Evolutionary conservation across 768 basidiomycete genomes (phyloP).

Genomic region (Lactarius sanguifluus): DNA sequence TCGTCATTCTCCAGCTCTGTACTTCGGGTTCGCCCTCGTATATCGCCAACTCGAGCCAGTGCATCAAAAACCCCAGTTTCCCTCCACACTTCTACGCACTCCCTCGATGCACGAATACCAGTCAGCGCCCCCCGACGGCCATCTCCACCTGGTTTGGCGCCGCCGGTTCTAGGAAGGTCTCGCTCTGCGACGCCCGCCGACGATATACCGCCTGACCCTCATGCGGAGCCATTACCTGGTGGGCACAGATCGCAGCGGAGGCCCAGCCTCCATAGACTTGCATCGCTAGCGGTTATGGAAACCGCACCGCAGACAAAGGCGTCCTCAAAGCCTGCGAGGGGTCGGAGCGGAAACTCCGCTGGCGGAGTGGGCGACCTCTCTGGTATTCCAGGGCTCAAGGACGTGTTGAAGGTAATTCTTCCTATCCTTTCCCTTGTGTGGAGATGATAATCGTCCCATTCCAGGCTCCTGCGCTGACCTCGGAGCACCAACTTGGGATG

Average conservation of each 20-base stretch:
- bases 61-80: constrained; percentile 6
- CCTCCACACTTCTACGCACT: constrained; percentile 53
- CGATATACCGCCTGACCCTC: constrained; percentile 10
- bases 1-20: constrained; percentile 1
- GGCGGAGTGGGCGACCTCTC: constrained; percentile 42
- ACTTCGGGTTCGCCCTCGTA: constrained; percentile 9
- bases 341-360: constrained; percentile 50
- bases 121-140: constrained; percentile 24
- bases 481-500: constrained; percentile 68
- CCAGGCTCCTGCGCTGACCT: constrained; percentile 65
- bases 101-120: constrained; percentile 47
- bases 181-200: constrained; percentile 38
- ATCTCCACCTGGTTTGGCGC: constrained; percentile 36
- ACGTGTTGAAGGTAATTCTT: constrained; percentile 62
- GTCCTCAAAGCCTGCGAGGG: constrained; percentile 43
- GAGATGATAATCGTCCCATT: constrained; percentile 7
- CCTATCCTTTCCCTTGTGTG: neutral
- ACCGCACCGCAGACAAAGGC: constrained; percentile 47
- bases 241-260: constrained; percentile 32
- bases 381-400: constrained; percentile 62
- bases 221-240: constrained; percentile 17
- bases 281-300: constrained; percentile 58
- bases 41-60: constrained; percentile 20
- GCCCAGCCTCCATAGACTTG: constrained; percentile 49
- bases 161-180: constrained; percentile 36